These are phyloP conservation scores for Thoreauomyces humboldtii DNA, from an alignment of 192 early-diverging fungal species.

Conservation along the genomic window DNA sequence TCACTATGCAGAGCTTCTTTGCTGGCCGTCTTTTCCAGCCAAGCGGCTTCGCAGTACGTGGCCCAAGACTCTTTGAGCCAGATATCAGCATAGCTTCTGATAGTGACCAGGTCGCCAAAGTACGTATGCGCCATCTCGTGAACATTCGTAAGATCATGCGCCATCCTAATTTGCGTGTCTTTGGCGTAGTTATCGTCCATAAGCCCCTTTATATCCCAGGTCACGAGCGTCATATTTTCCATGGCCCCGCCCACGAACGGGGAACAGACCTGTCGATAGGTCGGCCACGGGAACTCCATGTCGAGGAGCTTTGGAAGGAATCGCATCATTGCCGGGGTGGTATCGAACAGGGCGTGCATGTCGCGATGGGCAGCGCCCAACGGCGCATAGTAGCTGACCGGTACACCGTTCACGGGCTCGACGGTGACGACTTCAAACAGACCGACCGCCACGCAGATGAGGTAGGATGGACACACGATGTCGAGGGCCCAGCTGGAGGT, in stretches of 20 bases:
- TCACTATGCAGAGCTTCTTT: constrained; percentile 37
- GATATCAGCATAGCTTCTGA: constrained; percentile 56
- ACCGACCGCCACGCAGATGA: constrained; percentile 53
- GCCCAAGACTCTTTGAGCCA: constrained; percentile 63
- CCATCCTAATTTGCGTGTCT: constrained; percentile 29
- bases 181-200: constrained; percentile 35
- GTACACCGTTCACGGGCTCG: constrained; percentile 39
- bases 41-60: constrained; percentile 37
- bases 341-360: constrained; percentile 40
- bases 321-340: constrained; percentile 45
- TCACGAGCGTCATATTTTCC: constrained; percentile 57
- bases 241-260: constrained; percentile 47
- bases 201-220: constrained; percentile 39
- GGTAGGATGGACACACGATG: constrained; percentile 47
- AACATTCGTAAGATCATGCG: constrained; percentile 48
- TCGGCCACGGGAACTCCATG: constrained; percentile 48
- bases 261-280: constrained; percentile 47
- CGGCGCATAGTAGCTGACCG: constrained; percentile 46
- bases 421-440: constrained; percentile 38
- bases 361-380: constrained; percentile 37
- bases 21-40: constrained; percentile 34
- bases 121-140: constrained; percentile 55
- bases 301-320: constrained; percentile 51
- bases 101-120: constrained; percentile 55
- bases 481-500: constrained; percentile 42